Percentiles rank a stretch among this genome's conserved stretches.
Conservation (phyloP, 805 yeast genomes). For the Ogataea trehalophila region DNA sequence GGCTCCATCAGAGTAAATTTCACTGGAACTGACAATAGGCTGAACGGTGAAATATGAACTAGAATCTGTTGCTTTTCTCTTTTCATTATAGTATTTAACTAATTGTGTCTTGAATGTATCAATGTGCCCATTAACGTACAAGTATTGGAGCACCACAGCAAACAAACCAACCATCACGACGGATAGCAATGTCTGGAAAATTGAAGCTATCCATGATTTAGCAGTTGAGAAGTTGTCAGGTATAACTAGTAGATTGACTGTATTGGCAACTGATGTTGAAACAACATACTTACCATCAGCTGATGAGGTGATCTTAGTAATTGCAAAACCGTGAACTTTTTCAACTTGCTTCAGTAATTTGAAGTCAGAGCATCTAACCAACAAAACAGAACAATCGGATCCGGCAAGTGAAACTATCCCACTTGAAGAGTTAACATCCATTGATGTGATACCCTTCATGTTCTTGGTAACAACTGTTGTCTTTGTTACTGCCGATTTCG, state of each 20-base stretch:
- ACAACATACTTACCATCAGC: conserved; percentile 65
- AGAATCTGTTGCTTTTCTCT: conserved; percentile 26
- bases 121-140: conserved; percentile 27
- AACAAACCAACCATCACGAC: conserved; percentile 20
- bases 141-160: conserved; percentile 24
- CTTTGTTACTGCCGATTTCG: conserved; percentile 37
- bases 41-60: conserved; percentile 31
- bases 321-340: conserved; percentile 72
- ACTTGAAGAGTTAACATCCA: conserved; percentile 36
- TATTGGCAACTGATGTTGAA: conserved; percentile 72
- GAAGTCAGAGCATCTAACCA: conserved; percentile 51
- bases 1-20: conserved; percentile 14
- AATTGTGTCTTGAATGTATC: conserved; percentile 17
- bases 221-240: conserved; percentile 47
- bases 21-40: conserved; percentile 22
- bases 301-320: conserved; percentile 67
- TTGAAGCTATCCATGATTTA: conserved; percentile 29
- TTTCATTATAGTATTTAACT: conserved; percentile 18
- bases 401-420: conserved; percentile 53
- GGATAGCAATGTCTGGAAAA: conserved; percentile 24
- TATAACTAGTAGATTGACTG: conserved; percentile 56
- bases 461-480: conserved; percentile 40
- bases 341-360: conserved; percentile 44
- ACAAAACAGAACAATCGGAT: conserved; percentile 59
- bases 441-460: conserved; percentile 51